phyloP scores from a whole-genome alignment of 768 basidiomycete genomes.

The Lepiota brunneoincarnata region DNA sequence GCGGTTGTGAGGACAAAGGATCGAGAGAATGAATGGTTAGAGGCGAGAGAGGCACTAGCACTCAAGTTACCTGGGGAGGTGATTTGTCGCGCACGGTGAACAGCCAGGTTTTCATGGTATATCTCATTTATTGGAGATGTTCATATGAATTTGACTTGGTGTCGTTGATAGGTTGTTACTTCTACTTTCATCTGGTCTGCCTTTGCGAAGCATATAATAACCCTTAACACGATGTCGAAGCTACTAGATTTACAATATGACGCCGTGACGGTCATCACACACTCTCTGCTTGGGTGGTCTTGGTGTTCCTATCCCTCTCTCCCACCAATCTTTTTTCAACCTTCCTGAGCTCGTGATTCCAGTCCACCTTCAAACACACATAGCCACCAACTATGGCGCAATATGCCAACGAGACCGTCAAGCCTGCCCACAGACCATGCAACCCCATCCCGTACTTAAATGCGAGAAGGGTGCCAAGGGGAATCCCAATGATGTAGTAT shows the following conservation, averaged over 20 bases:
- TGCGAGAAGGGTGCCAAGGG: constrained; percentile 75
- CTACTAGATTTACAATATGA: no score
- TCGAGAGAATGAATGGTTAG: constrained; percentile 80
- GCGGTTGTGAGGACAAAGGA: constrained; percentile 76
- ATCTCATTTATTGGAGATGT: no score
- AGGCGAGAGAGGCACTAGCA: constrained; percentile 88
- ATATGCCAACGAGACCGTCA: constrained; percentile 66
- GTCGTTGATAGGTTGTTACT: not conserved
- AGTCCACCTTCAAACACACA: constrained; percentile 58
- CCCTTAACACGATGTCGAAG: no score
- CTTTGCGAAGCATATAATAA: not conserved
- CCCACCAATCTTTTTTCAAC: constrained; percentile 54
- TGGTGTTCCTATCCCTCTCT: constrained; percentile 25
- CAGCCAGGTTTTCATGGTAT: not conserved
- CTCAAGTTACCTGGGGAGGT: constrained; percentile 82
- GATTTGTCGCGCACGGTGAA: constrained; percentile 68
- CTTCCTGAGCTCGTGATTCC: constrained; percentile 66
- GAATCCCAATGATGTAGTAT: constrained; percentile 84
- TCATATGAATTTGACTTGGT: not conserved
- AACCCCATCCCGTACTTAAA: constrained; percentile 59
- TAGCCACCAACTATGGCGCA: constrained; percentile 50
- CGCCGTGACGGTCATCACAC: not conserved
- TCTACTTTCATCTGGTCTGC: not conserved
- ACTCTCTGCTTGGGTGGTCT: not conserved
- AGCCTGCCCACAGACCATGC: constrained; percentile 81